phyloP scores from a whole-genome alignment of 2,329 filamentous ascomycete species.

The Dendryphion nanum region DNA sequence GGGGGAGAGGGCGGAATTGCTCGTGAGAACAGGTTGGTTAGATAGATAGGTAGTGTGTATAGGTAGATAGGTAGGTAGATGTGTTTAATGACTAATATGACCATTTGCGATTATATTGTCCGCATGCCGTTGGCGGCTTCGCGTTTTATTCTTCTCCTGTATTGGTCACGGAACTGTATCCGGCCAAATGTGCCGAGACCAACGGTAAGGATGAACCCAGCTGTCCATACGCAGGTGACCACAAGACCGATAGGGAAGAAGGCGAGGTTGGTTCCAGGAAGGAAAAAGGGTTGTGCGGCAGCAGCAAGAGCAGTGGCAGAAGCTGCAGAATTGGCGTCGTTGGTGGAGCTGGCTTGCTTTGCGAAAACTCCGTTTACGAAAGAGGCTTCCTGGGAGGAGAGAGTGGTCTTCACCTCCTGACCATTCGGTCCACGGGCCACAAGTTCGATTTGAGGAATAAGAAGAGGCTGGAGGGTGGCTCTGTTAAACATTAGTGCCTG shows the following conservation, averaged over 20 bases:
- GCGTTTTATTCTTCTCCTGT: slow-evolving; percentile 52
- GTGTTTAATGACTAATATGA: too few species aligned
- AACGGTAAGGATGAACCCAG: slow-evolving; percentile 53
- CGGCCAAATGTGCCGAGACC: slow-evolving; percentile 66
- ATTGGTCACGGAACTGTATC: slow-evolving; percentile 65
- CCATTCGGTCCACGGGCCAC: slow-evolving; percentile 53
- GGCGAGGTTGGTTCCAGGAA: slow-evolving; percentile 67
- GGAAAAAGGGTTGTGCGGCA: slow-evolving; percentile 57
- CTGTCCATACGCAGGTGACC: slow-evolving; percentile 62
- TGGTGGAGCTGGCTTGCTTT: slow-evolving; percentile 52
- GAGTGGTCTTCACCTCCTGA: slow-evolving; percentile 58
- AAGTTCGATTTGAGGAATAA: slow-evolving; percentile 68
- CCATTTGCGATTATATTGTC: slow-evolving; percentile 34
- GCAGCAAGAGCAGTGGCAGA: slow-evolving; percentile 41
- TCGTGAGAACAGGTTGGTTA: too few species aligned
- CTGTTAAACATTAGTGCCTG: slow-evolving; percentile 39
- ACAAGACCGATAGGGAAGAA: slow-evolving; percentile 70
- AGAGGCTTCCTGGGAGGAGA: slow-evolving; percentile 68
- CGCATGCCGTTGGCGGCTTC: slow-evolving; percentile 32
- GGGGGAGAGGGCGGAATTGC: background rate
- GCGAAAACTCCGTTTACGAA: slow-evolving; percentile 73
- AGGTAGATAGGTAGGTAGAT: too few species aligned
- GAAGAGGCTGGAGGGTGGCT: slow-evolving; percentile 59
- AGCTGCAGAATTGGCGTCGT: slow-evolving; percentile 41
- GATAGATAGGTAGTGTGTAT: too few species aligned